Evolutionary conservation across 768 basidiomycete genomes (phyloP), one percentile per base, ranked within the genome.

Genomic region (Suillus fuscotomentosus): DNA sequence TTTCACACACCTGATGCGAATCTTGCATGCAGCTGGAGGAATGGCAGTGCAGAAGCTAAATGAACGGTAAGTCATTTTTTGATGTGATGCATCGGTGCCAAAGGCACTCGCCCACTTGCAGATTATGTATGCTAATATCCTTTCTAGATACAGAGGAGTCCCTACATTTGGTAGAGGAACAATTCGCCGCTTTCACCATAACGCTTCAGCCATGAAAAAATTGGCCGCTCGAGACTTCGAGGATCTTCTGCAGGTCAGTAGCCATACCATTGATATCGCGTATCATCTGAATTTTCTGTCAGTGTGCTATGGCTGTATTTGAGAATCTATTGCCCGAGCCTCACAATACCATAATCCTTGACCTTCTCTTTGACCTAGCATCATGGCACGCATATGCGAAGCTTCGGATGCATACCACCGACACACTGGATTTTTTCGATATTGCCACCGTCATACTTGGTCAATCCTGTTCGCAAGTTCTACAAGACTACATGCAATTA

Each of bases 351-450:
- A 62, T 66, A 9, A 45, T 75, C 22, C 54, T 67, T 10, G 66
- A 69, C 22, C 65, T 79, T 2, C 61, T 77, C 3, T 78, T 76
- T 65, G 66, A 64, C 8, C 62, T 74, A 3, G 70, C 69, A 3
- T 71, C 68, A 3, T 81, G 79, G 80, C 78, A 79, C 68, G 73
- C 65, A 2, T 66, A 73, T 10, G 78, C 74, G 0, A 81, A 80
- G 60, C 70, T 81, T 9, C 70, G 75, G 1, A 53, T 75, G 7
- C 78, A 77, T 57, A 76, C 77, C 0, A 62, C 67, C 3, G 55
- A 61, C 17, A 75, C 38, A 43, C 75, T 51, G n/a, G 7, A 0
- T 59, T 34, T 17, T 65, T 75, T 79, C 5, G 71, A 27, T 24
- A 50, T 1, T 62, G 69, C 24, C 68, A 75, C 45, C 56, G 62